Evolutionary conservation across 2,329 filamentous ascomycete genomes (phyloP), one percentile per base, ranked within the genome.

Genomic region (Colletotrichum scovillei): DNA sequence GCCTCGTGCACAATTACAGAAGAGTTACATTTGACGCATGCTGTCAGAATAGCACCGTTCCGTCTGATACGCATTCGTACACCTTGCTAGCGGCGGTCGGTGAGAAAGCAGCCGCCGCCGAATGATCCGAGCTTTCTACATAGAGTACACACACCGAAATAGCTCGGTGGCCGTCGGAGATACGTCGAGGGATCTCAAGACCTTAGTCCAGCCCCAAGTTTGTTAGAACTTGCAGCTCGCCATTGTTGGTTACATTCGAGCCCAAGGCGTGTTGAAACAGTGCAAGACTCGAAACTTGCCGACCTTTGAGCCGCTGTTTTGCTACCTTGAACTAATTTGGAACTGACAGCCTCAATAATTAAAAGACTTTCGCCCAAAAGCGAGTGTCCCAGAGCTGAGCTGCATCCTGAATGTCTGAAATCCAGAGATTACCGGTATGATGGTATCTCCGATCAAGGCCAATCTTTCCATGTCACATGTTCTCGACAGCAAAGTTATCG

Each of bases 71-170:
- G 60, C 46, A 38, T 66, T 56, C 55, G 62, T 28, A 49, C 60
- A 46, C 67, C 62, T 60, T 38, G 56, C 46, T 71, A 49, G 67
- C 32, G 56, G 67, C 11, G 12, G 55, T 65, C 56, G 56, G 67
- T 57, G 53, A 70, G 56, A 32, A 71, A 62, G 71, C 71, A 65
- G 52, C 22, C 49, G 38, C 28, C 49, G 32, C n/a, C 16, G 4
- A 11, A 16, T 49, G 71, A 62, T 53, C 71, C 67, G 56, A 63
- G 71, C 67, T 49, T 16, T 14, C 4, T 46, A 35, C 71, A 73
- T 52, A 67, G 67, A 56, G 30, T 57, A 7, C 14, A 49, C 28
- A 62, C 56, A 73, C 71, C 71, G 70, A 73, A 70, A 56, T 49
- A 60, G 65, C 55, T 66, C 67, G 49, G 67, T 71, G 60, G 59